Base-by-base conservation (phyloP, 2,329 filamentous ascomycete genomes). In the Sporothrix humicola region DNA sequence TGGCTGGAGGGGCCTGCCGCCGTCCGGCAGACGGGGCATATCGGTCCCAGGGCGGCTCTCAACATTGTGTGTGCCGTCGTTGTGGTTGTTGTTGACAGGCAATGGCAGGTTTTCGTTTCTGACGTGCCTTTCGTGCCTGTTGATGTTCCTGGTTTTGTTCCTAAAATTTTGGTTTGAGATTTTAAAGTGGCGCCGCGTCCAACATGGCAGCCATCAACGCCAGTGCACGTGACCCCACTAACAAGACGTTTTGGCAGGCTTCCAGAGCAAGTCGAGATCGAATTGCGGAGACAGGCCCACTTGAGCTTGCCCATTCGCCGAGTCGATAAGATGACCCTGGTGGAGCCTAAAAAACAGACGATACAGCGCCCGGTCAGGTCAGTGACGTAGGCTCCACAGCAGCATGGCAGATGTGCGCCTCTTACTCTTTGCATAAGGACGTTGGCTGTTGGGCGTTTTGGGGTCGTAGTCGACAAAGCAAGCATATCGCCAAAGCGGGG, bases 21-120 rank as follows among this genome's bases (percentile, higher is more conserved):
- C 37, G 68, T 72, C 58, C 75, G 74, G 66, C 77, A 78, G 3
- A 76, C 72, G n/a, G 76, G 76, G 44, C 77, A 78, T 65, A 75
- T 59, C 2, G 71, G 42, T 12, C 63, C 72, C 44, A 75, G 10
- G 0, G 72, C 68, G 3, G 76, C 59, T 58, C 73, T 73, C 56
- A 76, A 72, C 77, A 78, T 78, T 15, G 46, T 75, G 66, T n/a
- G 17, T 10, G 52, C 13, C 20, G 68, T 48, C 56, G 8, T 26
- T 58, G n/a, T 68, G 20, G n/a, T 17, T 48, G 37, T 46, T 17
- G 66, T 66, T 31, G 61, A 37, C 13, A 6, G 42, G 10, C 10
- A 23, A 26, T 66, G 61, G 20, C 42, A 63, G 20, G n/a, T 66
- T 66, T 54, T 20, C 12, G n/a, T 48, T 56, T 20, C 31, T 44